These are phyloP conservation scores for Fusarium hainanense DNA, from an alignment of 2,329 filamentous ascomycete genomes.

Conservation along the genomic window DNA sequence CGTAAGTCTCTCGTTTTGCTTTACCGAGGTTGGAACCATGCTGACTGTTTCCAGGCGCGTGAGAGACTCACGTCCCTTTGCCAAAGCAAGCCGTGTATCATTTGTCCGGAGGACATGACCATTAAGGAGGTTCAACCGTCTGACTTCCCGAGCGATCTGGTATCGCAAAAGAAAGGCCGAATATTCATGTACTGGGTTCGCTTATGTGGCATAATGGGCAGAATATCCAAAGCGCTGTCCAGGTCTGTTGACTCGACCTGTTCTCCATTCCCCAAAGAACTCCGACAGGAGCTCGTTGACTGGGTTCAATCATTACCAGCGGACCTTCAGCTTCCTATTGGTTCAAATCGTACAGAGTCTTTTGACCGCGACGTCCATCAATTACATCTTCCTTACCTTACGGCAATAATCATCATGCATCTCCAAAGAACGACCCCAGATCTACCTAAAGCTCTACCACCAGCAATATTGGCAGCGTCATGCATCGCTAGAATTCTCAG, in stretches of 20 bases:
- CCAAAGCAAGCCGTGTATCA: conserved; percentile 57
- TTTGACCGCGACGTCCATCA: conserved; percentile 57
- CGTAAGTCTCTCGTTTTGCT: not conserved
- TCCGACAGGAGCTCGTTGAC: conserved; percentile 32
- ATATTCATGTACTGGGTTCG: conserved; percentile 57
- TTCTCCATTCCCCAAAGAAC: conserved; percentile 19
- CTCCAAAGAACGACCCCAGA: conserved; percentile 51
- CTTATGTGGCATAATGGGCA: conserved; percentile 55
- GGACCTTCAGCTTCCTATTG: conserved; percentile 33
- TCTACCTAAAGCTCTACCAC: conserved; percentile 46
- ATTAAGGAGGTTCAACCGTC: conserved; percentile 51
- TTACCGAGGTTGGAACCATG: too few species aligned
- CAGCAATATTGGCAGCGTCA: conserved; percentile 33
- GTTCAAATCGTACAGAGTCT: conserved; percentile 35
- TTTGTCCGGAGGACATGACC: conserved; percentile 56
- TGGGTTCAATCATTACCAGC: conserved; percentile 31
- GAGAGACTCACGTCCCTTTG: conserved; percentile 53
- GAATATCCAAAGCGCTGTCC: conserved; percentile 52
- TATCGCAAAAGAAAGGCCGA: conserved; percentile 50
- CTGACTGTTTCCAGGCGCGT: conserved; percentile 21
- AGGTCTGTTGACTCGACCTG: conserved; percentile 14
- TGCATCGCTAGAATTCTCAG: conserved; percentile 44
- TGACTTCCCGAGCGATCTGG: conserved; percentile 52
- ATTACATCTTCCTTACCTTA: conserved; percentile 56
- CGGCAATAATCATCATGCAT: conserved; percentile 55